A percentile compares a stretch with the other conserved stretches of the same genome.
phyloP scores from a whole-genome alignment of 2,329 filamentous ascomycete species.

The Lasiodiplodia citricola region DNA sequence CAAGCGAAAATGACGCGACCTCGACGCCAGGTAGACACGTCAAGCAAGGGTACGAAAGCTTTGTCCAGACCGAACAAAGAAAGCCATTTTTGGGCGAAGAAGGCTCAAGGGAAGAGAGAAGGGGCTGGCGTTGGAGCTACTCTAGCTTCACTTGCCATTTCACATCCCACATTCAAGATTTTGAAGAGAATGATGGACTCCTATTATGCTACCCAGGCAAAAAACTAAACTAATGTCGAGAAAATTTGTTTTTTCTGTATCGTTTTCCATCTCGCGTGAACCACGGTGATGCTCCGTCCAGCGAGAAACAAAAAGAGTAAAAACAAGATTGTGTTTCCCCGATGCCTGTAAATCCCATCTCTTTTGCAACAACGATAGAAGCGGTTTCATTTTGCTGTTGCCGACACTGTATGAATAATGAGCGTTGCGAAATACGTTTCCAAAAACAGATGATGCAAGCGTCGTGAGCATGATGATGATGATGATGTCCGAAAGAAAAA shows the following conservation, averaged over 20 bases:
- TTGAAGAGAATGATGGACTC: slow-evolving; percentile 11
- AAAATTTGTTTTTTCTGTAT: neutral
- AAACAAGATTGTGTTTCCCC: neutral
- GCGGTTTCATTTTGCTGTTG: neutral
- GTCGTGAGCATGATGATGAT: neutral
- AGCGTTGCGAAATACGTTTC: slow-evolving; percentile 2
- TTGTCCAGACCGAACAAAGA: neutral
- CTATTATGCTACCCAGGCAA: slow-evolving; percentile 17
- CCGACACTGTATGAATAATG: slow-evolving; percentile 11
- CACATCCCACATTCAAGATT: neutral
- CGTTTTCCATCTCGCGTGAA: neutral
- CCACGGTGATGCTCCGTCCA: neutral
- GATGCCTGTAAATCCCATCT: neutral
- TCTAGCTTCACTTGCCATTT: neutral
- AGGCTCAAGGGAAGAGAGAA: neutral
- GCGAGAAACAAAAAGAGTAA: neutral
- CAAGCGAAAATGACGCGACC: neutral
- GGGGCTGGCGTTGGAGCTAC: neutral
- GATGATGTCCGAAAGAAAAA: neutral
- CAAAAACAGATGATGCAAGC: neutral
- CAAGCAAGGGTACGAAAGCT: neutral
- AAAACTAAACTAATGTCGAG: neutral
- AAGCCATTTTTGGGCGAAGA: neutral
- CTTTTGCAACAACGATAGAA: neutral
- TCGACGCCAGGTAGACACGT: neutral